Evolutionary conservation across 169 alveolate species (phyloP), one percentile per base, ranked within the genome.

Genomic region (Eimeria falciformis): DNA sequence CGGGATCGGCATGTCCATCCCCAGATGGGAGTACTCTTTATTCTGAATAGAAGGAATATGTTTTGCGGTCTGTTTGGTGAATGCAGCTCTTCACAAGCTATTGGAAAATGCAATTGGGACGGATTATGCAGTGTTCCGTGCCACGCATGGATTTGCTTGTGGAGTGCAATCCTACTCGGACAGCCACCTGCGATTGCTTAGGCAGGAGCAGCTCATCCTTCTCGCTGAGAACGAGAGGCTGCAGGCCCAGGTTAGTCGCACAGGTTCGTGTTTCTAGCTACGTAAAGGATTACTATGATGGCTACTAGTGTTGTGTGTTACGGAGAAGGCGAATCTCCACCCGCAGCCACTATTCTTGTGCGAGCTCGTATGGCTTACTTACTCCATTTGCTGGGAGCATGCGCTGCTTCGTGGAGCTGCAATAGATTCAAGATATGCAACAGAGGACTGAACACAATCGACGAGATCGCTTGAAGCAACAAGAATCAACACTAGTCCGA

Each of bases 141-240:
- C 85, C 37, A 53, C 56, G 14, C 93, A 90, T 40, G 90, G 93
- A 4, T 82, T 68, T 29, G 93, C 89, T 0, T 68, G 84, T 4
- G 90, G 90, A 29, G 77, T 68, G 29, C 87, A 56, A 21, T 5
- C 92, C 23, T 73, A 50, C 87, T 46, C 84, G 33, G 96, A 94
- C 68, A 75, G 93, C 46, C 96, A 94, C 46, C 92, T 94, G 56
- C 93, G 96, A 79, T 69, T 94, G 50, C 91, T 94, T 12, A 84
- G 96, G n/a, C 96, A 94, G 62, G 96, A 94, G 79, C 96, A 94
- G 73, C 91, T 94, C 37, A 66, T 93, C 5, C 89, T 94, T 46
- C 75, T 94, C 17, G 95, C 96, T 29, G 96, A 94, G 78, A 94
- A 94, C 77, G 96, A 94, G 88, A 27, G 96, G 55, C 95, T 94